phyloP scores from a whole-genome alignment of 805 yeast species.

The Suhomyces faveliae region DNA sequence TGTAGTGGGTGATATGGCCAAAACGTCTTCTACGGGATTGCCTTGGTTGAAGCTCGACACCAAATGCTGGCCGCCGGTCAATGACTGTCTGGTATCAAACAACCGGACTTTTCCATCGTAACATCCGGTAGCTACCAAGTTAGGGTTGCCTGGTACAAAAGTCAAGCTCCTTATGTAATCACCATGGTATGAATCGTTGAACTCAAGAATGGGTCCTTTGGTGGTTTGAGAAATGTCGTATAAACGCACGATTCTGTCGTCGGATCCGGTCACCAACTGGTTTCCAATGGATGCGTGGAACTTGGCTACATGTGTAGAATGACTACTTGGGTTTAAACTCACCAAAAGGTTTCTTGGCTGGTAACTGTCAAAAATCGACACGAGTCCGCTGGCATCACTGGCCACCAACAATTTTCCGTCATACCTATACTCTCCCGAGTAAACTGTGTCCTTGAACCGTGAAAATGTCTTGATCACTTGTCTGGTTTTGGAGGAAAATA shows the following conservation, averaged over 20 bases:
- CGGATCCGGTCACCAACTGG: constrained; percentile 82
- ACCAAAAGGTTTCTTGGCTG: constrained; percentile 78
- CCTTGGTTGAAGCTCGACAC: constrained; percentile 65
- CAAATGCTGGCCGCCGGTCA: constrained; percentile 38
- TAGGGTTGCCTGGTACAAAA: constrained; percentile 73
- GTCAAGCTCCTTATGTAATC: constrained; percentile 86
- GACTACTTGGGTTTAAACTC: constrained; percentile 76
- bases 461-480: constrained; percentile 84
- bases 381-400: constrained; percentile 92
- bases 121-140: constrained; percentile 86
- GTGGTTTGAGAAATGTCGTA: constrained; percentile 81
- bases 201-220: constrained; percentile 66
- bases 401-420: constrained; percentile 93
- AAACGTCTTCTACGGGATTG: constrained; percentile 81
- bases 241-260: constrained; percentile 80
- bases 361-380: constrained; percentile 83
- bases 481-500: constrained; percentile 90
- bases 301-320: constrained; percentile 91
- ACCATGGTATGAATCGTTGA: constrained; percentile 62
- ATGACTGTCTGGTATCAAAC: constrained; percentile 67
- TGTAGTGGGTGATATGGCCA: constrained; percentile 73
- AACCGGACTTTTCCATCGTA: constrained; percentile 86
- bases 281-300: constrained; percentile 79
- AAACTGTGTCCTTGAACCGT: constrained; percentile 88
- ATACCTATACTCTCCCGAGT: constrained; percentile 83